phyloP scores from a whole-genome alignment of 2,329 filamentous ascomycete species.

The Ophiosphaerella narmari region DNA sequence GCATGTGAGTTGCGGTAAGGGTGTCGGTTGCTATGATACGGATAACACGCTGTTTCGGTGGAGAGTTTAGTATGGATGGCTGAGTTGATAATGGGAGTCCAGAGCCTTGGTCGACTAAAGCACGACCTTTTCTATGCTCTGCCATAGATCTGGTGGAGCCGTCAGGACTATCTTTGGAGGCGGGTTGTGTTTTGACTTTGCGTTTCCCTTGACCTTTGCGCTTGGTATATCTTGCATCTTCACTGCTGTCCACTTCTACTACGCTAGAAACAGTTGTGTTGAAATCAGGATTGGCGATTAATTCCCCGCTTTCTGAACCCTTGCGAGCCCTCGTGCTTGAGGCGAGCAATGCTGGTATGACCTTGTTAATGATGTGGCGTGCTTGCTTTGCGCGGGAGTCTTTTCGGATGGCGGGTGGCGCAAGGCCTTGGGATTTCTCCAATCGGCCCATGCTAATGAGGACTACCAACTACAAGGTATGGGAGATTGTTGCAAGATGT shows the following conservation, averaged over 20 bases:
- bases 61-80: background rate
- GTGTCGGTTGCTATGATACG: constrained; percentile 58
- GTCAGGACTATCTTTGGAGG: constrained; percentile 5
- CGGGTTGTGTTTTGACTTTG: constrained; percentile 24
- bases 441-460: constrained; percentile 41
- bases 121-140: constrained; percentile 13
- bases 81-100: constrained; percentile 5
- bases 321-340: constrained; percentile 60
- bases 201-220: constrained; percentile 41
- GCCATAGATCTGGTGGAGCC: constrained; percentile 7
- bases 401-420: constrained; percentile 44
- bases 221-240: constrained; percentile 32
- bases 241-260: background rate
- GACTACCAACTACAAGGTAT: too few relatives aligned
- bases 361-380: constrained; percentile 62
- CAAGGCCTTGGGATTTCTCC: constrained; percentile 43
- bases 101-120: constrained; percentile 14
- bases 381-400: constrained; percentile 58
- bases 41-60: constrained; percentile 42
- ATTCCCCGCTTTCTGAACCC: constrained; percentile 58
- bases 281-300: constrained; percentile 49
- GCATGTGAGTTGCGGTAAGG: constrained; percentile 56
- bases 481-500: too few relatives aligned
- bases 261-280: background rate
- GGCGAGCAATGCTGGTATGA: constrained; percentile 61